Conservation (phyloP, 2,329 filamentous ascomycete species). For the Ceratocystiopsis minuta region DNA sequence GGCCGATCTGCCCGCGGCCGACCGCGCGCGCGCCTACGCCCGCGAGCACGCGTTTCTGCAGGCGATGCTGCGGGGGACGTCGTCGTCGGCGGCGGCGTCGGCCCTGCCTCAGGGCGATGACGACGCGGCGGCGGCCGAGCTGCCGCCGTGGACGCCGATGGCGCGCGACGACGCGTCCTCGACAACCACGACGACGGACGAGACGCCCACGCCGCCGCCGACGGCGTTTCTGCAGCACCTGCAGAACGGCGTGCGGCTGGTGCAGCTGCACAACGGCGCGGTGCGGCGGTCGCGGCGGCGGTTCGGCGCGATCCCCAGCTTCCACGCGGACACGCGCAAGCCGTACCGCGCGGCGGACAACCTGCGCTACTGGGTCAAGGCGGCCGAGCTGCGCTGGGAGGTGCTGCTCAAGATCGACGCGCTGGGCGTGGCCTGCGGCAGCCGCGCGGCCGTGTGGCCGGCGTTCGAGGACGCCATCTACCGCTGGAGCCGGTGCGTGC, state of each 20-base stretch:
- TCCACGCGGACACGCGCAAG: constrained; percentile 84
- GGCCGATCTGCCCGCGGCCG: constrained; percentile 15
- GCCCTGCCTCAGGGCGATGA: constrained; percentile 2
- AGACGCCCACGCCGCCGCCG: constrained; percentile 25
- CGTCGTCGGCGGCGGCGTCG: neutral
- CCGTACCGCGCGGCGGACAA: constrained; percentile 91
- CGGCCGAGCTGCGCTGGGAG: constrained; percentile 87
- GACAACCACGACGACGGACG: no score
- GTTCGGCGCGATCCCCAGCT: constrained; percentile 77
- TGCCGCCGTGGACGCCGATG: constrained; percentile 52
- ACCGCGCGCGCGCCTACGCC: constrained; percentile 40
- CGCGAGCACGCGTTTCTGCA: constrained; percentile 67
- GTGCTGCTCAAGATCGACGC: constrained; percentile 68
- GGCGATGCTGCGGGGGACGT: constrained; percentile 35
- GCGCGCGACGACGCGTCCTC: constrained; percentile 18
- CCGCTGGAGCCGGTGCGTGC: constrained; percentile 65
- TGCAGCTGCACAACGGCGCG: constrained; percentile 77
- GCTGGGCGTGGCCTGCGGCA: constrained; percentile 68
- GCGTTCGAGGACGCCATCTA: constrained; percentile 70
- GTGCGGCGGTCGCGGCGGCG: constrained; percentile 70
- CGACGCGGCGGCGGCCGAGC: constrained; percentile 26
- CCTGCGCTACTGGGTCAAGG: constrained; percentile 88
- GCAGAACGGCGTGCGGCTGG: constrained; percentile 62
- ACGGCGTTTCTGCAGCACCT: constrained; percentile 59
- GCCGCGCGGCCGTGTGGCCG: constrained; percentile 50